Base-by-base conservation (phyloP, 176 grass and related monocot species). In the Rhynchospora tenuis region DNA sequence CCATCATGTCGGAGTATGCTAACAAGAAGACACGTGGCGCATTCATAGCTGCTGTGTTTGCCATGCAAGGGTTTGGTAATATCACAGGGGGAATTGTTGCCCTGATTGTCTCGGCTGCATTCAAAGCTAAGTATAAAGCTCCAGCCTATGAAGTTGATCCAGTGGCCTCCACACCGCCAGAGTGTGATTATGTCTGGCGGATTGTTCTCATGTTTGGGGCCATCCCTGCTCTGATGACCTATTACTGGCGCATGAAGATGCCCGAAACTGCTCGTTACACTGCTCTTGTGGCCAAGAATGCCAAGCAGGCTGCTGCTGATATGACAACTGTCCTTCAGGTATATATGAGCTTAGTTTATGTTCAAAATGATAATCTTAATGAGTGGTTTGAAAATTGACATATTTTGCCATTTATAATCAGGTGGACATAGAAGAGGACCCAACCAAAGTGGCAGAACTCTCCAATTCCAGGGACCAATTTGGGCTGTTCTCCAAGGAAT, bases 201-300 rank as follows among this genome's bases (percentile, higher is more conserved):
- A 80, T 94, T 66, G 47, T 94, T 10, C 88, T 94, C 6, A 94
- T 94, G 84, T 83, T 91, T 22, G 88, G 92, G 0, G 92, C 88
- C 52, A 3, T 94, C 44, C 92, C 92, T 5, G 90, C 92, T 4
- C 15, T 82, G 3, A 64, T 94, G 80, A 94, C 92, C 10, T 94
- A 88, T 78, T 94, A 94, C 56, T 94, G 80, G 92, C 85, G 89
- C 0, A 89, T 86, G 92, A 86, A 91, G 87, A 94, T 94, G 92
- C 89, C 89, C 0, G 92, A 94, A 85, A 94, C 87, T 16, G 89
- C 92, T 51, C 81, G 89, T 0, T 93, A 93, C 82, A 93, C 89
- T 0, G 89, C 89, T 59, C 91, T 93, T 1, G 82, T 93, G 0
- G 78, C 78, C 33, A 85, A 16, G 64, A 87, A 91, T 67, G 67